A percentile compares a stretch with the other conserved stretches of the same genome.
Conservation (phyloP, 1,284 basidiomycete genomes). For the Sanguinoderma infundibulare region DNA sequence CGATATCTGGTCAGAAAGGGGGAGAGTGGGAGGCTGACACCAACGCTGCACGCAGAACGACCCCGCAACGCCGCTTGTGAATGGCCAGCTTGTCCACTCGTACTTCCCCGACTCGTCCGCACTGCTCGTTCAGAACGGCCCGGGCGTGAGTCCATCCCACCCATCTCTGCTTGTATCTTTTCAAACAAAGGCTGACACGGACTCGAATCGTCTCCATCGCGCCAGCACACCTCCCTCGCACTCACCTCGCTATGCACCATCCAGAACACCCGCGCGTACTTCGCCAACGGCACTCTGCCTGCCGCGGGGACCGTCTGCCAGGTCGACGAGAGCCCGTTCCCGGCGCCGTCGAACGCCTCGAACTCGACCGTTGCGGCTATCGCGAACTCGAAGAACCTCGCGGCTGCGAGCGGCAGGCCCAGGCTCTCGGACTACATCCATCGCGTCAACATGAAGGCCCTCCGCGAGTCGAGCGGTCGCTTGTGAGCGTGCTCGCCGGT, state of each 20-base stretch:
- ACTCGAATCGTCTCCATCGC: neutral
- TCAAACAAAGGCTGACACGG: neutral
- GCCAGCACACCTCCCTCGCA: conserved; percentile 29
- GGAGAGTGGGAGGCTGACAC: neutral
- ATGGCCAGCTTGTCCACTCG: conserved; percentile 27
- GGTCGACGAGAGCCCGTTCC: conserved; percentile 29
- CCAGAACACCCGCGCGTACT: conserved; percentile 26
- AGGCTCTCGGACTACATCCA: neutral
- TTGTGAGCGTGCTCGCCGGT: neutral
- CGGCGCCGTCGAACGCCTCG: neutral
- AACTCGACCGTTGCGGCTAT: neutral
- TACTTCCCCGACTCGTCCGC: conserved; percentile 29
- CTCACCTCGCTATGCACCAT: conserved; percentile 30
- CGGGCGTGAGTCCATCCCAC: conserved; percentile 27
- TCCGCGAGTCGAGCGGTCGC: neutral
- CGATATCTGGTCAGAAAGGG: no score
- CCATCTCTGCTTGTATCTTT: no score
- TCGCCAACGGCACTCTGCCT: conserved; percentile 34
- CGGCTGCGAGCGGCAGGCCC: neutral
- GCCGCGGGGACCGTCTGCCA: conserved; percentile 29
- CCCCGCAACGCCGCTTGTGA: conserved; percentile 35
- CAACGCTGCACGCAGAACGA: conserved; percentile 16
- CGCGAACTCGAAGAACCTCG: neutral
- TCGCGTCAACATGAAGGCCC: neutral
- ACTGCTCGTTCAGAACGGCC: conserved; percentile 31